phyloP scores from a whole-genome alignment of 768 basidiomycete genomes.

The Russula foetens region DNA sequence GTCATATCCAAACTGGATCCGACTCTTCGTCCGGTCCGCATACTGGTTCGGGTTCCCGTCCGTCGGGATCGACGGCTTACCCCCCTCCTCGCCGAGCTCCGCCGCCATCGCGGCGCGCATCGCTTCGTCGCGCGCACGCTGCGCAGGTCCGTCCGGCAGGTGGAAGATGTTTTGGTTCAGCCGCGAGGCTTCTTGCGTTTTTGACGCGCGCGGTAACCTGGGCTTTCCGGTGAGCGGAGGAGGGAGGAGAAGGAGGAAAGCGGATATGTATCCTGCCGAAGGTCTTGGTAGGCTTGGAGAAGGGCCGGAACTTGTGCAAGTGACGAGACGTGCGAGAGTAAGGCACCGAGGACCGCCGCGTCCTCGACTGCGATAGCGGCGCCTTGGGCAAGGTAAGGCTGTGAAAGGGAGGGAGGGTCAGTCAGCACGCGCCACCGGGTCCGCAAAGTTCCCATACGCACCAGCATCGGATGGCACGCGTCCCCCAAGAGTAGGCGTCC shows the following conservation, averaged over 20 bases:
- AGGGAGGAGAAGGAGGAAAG: neutral
- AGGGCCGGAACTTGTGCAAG: slow-evolving; percentile 36
- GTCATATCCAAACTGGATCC: slow-evolving; percentile 44
- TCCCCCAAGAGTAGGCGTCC: slow-evolving; percentile 34
- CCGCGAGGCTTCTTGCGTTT: slow-evolving; percentile 41
- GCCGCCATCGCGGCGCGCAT: slow-evolving; percentile 43
- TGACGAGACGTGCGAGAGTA: slow-evolving; percentile 41
- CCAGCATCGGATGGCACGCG: slow-evolving; percentile 38
- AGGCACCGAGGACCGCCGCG: slow-evolving; percentile 37
- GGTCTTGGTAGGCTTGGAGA: slow-evolving; percentile 42
- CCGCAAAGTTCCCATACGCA: slow-evolving; percentile 7
- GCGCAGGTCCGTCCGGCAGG: slow-evolving; percentile 44
- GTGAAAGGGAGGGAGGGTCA: neutral
- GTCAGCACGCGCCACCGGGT: no score
- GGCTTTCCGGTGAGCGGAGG: neutral
- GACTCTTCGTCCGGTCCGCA: slow-evolving; percentile 47
- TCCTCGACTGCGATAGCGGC: slow-evolving; percentile 45
- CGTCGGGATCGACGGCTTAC: no score
- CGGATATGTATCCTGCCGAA: slow-evolving; percentile 29
- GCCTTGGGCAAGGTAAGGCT: slow-evolving; percentile 38
- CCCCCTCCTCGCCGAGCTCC: slow-evolving; percentile 27
- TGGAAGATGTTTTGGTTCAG: slow-evolving; percentile 50
- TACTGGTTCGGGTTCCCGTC: slow-evolving; percentile 44
- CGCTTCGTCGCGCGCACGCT: slow-evolving; percentile 39
- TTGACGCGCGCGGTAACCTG: slow-evolving; percentile 36